A percentile compares a stretch with the other conserved stretches of the same genome.
phyloP scores from a whole-genome alignment of 176 grass and related monocot species.

The Musa troglodytarum region DNA sequence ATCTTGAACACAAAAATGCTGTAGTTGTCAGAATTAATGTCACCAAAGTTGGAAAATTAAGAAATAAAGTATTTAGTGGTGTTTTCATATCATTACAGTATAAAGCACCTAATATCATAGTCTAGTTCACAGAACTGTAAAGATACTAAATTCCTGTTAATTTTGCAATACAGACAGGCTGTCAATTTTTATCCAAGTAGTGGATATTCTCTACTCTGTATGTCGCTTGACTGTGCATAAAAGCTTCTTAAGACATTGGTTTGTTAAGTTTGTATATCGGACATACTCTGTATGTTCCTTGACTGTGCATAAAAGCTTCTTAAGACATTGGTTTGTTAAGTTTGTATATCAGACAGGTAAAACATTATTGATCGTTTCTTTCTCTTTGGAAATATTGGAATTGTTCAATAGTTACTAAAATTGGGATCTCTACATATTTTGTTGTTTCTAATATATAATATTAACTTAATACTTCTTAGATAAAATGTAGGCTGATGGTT shows the following conservation, averaged over 20 bases:
- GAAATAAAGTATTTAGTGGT: no score
- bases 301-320: background rate
- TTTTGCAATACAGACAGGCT: no score
- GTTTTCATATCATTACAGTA: no score
- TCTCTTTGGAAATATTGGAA: background rate
- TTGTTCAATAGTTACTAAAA: background rate
- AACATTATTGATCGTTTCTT: background rate
- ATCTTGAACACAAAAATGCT: no score
- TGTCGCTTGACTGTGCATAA: background rate
- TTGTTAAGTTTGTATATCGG: background rate
- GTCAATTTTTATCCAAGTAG: no score
- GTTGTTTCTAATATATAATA: background rate
- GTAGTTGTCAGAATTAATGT: no score
- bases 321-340: background rate
- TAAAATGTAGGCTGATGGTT: conserved; percentile 77
- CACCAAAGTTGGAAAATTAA: no score
- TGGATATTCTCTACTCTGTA: no score
- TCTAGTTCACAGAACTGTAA: no score
- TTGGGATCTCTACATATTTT: background rate
- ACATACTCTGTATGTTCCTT: no score
- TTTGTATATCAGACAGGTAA: background rate
- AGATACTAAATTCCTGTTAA: no score
- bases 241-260: background rate
- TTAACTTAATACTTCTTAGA: conserved; percentile 5
- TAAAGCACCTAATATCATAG: no score